A percentile compares a stretch with the other conserved stretches of the same genome.
These are phyloP conservation scores for Lentinula lateritia DNA, from an alignment of 768 basidiomycete genomes.

Conservation along the genomic window DNA sequence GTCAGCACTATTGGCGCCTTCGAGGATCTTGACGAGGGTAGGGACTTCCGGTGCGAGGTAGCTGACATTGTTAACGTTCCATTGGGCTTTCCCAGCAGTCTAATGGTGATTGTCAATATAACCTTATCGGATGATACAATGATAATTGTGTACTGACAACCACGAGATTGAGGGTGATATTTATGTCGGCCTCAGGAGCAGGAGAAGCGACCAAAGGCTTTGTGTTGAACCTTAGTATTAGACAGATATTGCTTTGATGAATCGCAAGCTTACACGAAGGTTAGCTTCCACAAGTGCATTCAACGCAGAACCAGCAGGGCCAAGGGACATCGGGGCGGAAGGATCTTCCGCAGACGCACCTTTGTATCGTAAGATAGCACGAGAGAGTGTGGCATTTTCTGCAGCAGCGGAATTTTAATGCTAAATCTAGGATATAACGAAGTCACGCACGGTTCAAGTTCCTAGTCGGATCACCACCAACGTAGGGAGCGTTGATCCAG, in stretches of 20 bases:
- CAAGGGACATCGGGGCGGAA: constrained; percentile 20
- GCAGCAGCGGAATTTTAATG: background rate
- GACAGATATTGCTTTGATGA: background rate
- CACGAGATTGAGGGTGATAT: constrained; percentile 17
- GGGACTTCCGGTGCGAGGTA: constrained; percentile 20
- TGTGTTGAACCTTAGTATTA: background rate
- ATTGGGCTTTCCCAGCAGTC: constrained; percentile 18
- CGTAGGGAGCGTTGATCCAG: constrained; percentile 35
- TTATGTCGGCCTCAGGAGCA: constrained; percentile 18
- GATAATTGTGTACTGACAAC: constrained; percentile 13
- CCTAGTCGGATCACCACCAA: constrained; percentile 22
- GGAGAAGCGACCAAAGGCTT: constrained; percentile 13
- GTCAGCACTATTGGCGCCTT: constrained; percentile 21
- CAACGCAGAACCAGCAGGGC: constrained; percentile 8
- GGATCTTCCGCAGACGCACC: constrained; percentile 31
- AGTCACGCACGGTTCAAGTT: constrained; percentile 25
- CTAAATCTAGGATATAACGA: background rate
- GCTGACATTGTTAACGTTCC: constrained; percentile 27
- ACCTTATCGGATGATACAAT: background rate
- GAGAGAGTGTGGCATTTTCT: constrained; percentile 21
- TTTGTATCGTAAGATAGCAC: constrained; percentile 33
- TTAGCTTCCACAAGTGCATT: constrained; percentile 4
- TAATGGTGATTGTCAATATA: background rate
- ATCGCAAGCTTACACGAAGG: constrained; percentile 10
- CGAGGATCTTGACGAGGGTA: constrained; percentile 25